Percentiles rank a stretch among this genome's conserved stretches.
These are phyloP conservation scores for Paradendryphiella salina DNA, from an alignment of 2,329 filamentous ascomycete genomes.

Conservation along the genomic window DNA sequence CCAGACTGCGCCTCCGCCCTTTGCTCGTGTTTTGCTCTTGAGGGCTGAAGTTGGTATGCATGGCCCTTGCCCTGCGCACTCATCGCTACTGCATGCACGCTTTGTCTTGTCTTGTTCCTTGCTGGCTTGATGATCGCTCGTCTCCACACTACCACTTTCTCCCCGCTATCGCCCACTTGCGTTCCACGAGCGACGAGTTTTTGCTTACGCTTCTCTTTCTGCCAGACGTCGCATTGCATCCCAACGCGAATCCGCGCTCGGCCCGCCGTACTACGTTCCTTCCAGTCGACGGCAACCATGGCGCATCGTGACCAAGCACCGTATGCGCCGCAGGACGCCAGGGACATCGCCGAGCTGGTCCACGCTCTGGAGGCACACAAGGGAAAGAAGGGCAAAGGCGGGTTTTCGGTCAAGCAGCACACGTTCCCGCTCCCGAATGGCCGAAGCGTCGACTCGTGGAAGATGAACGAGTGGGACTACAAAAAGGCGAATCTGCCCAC, in stretches of 20 bases:
- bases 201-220: constrained; percentile 19
- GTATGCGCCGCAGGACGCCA: constrained; percentile 68
- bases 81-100: constrained; percentile 7
- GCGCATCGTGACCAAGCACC: constrained; percentile 59
- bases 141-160: constrained; percentile 17
- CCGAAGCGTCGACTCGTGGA: constrained; percentile 84
- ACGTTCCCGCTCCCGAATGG: constrained; percentile 70
- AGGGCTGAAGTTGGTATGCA: constrained; percentile 2
- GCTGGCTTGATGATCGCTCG: constrained; percentile 27
- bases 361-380: constrained; percentile 63
- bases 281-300: constrained; percentile 50
- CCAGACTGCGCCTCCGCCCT: constrained; percentile 14
- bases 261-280: background rate
- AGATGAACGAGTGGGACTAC: constrained; percentile 94
- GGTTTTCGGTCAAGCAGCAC: constrained; percentile 78
- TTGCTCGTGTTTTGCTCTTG: background rate
- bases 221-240: constrained; percentile 14
- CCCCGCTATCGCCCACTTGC: constrained; percentile 19
- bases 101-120: constrained; percentile 3
- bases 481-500: constrained; percentile 84
- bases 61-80: constrained; percentile 26
- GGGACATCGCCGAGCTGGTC: constrained; percentile 69
- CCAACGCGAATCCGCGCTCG: background rate
- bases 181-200: constrained; percentile 7
- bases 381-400: constrained; percentile 50